Evolutionary conservation across 768 basidiomycete genomes (phyloP), one percentile per base, ranked within the genome.

Genomic region (Boletus sensibilis): DNA sequence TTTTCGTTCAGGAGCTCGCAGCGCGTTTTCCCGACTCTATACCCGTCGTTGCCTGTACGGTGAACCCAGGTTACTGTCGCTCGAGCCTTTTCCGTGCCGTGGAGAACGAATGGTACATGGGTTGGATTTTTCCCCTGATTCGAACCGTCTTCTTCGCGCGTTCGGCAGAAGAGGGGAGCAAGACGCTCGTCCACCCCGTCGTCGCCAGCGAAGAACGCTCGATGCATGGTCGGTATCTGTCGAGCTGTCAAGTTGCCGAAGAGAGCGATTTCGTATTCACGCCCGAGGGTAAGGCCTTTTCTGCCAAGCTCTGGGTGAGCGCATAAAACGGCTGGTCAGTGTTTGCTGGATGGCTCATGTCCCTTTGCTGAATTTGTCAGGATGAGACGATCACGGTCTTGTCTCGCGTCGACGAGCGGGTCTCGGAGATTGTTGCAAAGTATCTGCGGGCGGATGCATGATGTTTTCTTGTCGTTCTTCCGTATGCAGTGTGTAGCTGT

Each of bases 31-130:
- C 65, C 1, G 34, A 50, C 14, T 38, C 59, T 12, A 51, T 58
- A 1, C 63, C 70, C n/a, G 43, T 75, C 12, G 61, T 70, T 1
- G 58, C 66, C 12, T 65, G 63, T 23, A 50, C 66, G 37, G 65
- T 71, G 21, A 61, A 70, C 44, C 72, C 76, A 1, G 74, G 75
- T 2, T 69, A 65, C 49, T 74, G 70, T 35, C 33, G 57, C 34
- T 74, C 74, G 12, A 48, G 49, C 8, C 58, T 76, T 7, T 61
- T 59, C 23, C 66, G 70, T 37, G 58, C 56, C 7, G 16, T 48
- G 13, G 58, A 68, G n/a, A 25, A 31, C 37, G 51, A 27, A n/a
- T 47, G 63, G 52, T 58, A 50, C 38, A 6, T 39, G n/a, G 20
- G 49, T 4, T 59, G 48, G 37, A 2, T 59, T 18, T 21, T 56